Evolutionary conservation across 768 basidiomycete species (phyloP), one percentile per base, ranked within the genome.

Genomic region (Stropharia rugosoannulata): DNA sequence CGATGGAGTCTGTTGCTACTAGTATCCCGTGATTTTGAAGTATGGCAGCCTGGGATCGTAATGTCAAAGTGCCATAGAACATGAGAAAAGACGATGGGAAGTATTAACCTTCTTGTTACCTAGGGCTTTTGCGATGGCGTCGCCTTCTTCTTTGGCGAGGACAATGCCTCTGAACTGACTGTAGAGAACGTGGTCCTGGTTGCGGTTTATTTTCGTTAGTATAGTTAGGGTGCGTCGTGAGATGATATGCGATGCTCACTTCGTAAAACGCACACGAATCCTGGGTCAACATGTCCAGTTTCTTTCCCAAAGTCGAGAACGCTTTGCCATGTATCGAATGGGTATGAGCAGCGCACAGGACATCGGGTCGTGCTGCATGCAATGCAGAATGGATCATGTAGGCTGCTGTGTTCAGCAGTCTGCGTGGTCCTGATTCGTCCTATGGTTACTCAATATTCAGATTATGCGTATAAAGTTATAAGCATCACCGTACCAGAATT

Each of bases 281-380:
- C 62, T 80, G 78, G 6, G 73, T 74, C 42, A 76, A 68, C 60
- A 75, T 72, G 35, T 79, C 75, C 36, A 79, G 65, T 13, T 70
- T 66, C 27, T 66, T 70, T 13, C 79, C 78, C 27, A 81, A 71
- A 8, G 76, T 67, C 5, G 77, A 76, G 66, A 77, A 83, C 0
- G 79, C 77, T 61, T 78, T 80, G 35, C 80, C 81, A 62, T 76
- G 67, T 5, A 75, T 66, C 10, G 78, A 77, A 62, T 80, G 79
- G n/a, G 76, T 76, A 58, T 82, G 80, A 0, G 77, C 78, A 6
- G 76, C 76, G 44, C 75, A 74, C 4, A 76, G 51, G 35, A 82
- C 72, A 53, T 81, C 79, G 6, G 80, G 77, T 44, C 80, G 75
- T 15, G 76, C 76, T 32, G 66, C 62, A 57, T 79, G 80, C 40